A percentile compares a stretch with the other conserved stretches of the same genome.
phyloP scores from a whole-genome alignment of 2,329 filamentous ascomycete genomes.

The Monilinia polystroma region DNA sequence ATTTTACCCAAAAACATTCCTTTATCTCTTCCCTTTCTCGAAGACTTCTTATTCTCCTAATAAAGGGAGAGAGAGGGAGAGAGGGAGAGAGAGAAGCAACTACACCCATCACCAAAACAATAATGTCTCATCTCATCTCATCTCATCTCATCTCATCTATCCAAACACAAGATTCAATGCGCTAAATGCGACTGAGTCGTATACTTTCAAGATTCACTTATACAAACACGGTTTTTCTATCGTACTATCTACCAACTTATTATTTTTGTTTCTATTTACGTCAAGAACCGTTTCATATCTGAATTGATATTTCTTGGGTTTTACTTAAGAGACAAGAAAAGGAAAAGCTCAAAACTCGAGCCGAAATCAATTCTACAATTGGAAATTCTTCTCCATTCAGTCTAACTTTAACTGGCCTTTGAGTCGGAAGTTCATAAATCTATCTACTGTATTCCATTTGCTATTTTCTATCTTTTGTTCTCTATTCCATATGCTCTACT shows the following conservation, averaged over 20 bases:
- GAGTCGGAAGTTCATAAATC: too few species aligned
- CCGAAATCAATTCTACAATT: neutral
- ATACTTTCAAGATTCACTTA: neutral
- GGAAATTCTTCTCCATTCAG: neutral
- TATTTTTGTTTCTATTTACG: neutral
- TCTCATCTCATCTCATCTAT: constrained; percentile 1
- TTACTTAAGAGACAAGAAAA: too few species aligned
- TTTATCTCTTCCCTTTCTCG: neutral
- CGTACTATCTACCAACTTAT: neutral
- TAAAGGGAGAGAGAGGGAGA: too few species aligned
- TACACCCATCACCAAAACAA: too few species aligned
- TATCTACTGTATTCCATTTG: too few species aligned
- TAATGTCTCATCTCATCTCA: neutral
- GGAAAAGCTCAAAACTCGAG: neutral
- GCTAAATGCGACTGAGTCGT: neutral
- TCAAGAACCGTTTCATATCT: neutral
- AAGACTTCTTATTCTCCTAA: neutral
- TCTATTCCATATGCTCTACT: too few species aligned
- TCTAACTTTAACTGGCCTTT: too few species aligned
- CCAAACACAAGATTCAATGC: neutral
- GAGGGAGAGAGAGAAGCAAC: too few species aligned
- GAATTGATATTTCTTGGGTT: neutral
- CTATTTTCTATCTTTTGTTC: too few species aligned
- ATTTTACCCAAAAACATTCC: neutral
- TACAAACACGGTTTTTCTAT: neutral